A percentile compares a stretch with the other conserved stretches of the same genome.
These are phyloP conservation scores for Tothia fuscella DNA, from an alignment of 2,329 filamentous ascomycete genomes.

Conservation along the genomic window DNA sequence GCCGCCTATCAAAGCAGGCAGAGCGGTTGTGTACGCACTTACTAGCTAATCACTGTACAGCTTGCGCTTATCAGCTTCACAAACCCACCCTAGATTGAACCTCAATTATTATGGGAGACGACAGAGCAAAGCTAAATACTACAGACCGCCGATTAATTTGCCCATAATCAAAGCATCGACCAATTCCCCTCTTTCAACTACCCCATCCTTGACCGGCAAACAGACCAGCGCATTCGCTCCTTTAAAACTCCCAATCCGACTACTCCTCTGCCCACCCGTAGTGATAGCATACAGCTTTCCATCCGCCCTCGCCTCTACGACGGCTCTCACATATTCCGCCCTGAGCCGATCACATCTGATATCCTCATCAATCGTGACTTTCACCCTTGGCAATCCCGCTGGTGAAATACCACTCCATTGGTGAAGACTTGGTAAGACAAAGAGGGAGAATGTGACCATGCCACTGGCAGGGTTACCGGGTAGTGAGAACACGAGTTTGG, in stretches of 20 bases:
- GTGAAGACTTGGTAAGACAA: constrained; percentile 80
- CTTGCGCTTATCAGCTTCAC: too few species aligned
- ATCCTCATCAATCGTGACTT: constrained; percentile 59
- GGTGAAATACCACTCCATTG: constrained; percentile 58
- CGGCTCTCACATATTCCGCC: constrained; percentile 81
- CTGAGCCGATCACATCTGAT: constrained; percentile 62
- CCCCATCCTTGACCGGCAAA: constrained; percentile 53
- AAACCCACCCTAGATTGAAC: too few species aligned
- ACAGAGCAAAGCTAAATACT: too few species aligned
- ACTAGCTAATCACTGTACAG: too few species aligned
- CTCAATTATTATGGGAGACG: too few species aligned
- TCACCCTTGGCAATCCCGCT: constrained; percentile 58
- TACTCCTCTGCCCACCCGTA: constrained; percentile 85
- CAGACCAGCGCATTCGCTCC: constrained; percentile 80
- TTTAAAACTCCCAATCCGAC: constrained; percentile 75
- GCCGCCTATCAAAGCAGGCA: too few species aligned
- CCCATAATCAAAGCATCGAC: constrained; percentile 76
- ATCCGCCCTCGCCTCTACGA: constrained; percentile 51
- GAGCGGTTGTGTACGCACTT: too few species aligned
- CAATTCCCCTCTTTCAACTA: constrained; percentile 54
- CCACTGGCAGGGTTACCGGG: constrained; percentile 92
- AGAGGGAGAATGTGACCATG: constrained; percentile 85
- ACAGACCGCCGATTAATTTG: constrained; percentile 13
- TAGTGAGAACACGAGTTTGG: constrained; percentile 72
- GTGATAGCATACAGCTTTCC: constrained; percentile 63